Conservation (phyloP, 352 stramenopile species). For the Phytophthora aleatoria region DNA sequence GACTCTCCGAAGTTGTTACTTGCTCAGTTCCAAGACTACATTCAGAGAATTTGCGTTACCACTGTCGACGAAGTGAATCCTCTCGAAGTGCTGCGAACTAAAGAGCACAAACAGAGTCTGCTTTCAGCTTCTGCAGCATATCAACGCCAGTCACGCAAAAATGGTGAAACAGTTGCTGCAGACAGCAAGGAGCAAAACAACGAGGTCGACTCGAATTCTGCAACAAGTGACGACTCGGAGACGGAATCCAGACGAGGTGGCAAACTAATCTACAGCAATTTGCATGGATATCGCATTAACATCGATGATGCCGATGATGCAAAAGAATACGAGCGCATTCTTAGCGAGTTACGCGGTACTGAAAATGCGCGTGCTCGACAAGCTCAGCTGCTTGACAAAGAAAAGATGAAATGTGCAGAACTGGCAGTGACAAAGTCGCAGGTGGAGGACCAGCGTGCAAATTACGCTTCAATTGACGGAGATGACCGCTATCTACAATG, state of each 20-base stretch:
- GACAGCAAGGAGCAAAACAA: neutral
- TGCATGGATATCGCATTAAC: constrained; percentile 79
- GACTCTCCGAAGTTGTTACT: constrained; percentile 13
- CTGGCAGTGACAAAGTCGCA: constrained; percentile 28
- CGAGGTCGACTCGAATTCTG: neutral
- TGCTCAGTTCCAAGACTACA: constrained; percentile 22
- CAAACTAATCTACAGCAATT: constrained; percentile 75
- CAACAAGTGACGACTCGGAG: constrained; percentile 15
- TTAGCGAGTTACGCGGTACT: constrained; percentile 64
- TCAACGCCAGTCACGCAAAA: constrained; percentile 17
- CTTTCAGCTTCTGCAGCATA: constrained; percentile 34
- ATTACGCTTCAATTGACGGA: constrained; percentile 37
- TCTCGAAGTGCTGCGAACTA: constrained; percentile 31
- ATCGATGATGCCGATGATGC: constrained; percentile 66
- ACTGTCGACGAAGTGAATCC: constrained; percentile 40
- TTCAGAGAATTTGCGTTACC: constrained; percentile 21
- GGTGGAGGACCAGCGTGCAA: constrained; percentile 63
- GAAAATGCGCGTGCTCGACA: constrained; percentile 43
- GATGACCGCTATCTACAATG: constrained; percentile 54
- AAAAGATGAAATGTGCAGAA: constrained; percentile 32
- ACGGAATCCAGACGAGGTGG: constrained; percentile 10
- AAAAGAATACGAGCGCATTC: constrained; percentile 75
- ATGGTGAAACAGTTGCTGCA: neutral
- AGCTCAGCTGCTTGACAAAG: constrained; percentile 31
- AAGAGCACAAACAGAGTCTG: constrained; percentile 48